Conservation (phyloP, 345 rosid species). For the Salix dunnii region DNA sequence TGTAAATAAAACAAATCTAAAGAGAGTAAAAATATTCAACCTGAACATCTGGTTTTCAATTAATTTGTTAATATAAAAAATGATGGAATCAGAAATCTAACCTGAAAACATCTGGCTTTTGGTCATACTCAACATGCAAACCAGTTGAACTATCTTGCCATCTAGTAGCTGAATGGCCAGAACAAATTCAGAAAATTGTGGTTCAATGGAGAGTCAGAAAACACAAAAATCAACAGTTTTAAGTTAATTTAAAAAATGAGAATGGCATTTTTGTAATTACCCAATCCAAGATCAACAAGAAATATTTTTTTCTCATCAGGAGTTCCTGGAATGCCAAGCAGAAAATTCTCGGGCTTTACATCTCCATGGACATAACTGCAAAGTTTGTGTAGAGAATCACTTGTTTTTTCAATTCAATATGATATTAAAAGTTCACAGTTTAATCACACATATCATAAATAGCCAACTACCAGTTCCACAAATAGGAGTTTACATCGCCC, state of each 20-base stretch:
- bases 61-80: not conserved
- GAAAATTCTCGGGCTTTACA: conserved; percentile 50
- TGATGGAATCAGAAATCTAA: conserved; percentile 8
- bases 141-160: conserved; percentile 82
- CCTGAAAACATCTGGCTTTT: conserved; percentile 96
- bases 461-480: not conserved
- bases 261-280: conserved; percentile 1
- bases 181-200: conserved; percentile 3
- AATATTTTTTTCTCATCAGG: conserved; percentile 41
- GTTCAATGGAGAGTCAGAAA: not conserved
- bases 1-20: not conserved
- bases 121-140: conserved; percentile 88
- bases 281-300: conserved; percentile 39
- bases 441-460: not conserved
- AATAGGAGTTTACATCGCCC: not conserved
- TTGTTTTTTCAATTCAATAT: not conserved
- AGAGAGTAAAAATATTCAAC: not conserved
- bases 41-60: not conserved
- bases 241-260: not conserved
- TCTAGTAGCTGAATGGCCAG: conserved; percentile 63
- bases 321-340: conserved; percentile 39
- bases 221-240: not conserved
- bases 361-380: conserved; percentile 49
- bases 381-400: not conserved
- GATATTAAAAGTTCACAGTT: not conserved